These are phyloP conservation scores for Phytophthora gonapodyides DNA, from an alignment of 352 stramenopile genomes.

Conservation along the genomic window DNA sequence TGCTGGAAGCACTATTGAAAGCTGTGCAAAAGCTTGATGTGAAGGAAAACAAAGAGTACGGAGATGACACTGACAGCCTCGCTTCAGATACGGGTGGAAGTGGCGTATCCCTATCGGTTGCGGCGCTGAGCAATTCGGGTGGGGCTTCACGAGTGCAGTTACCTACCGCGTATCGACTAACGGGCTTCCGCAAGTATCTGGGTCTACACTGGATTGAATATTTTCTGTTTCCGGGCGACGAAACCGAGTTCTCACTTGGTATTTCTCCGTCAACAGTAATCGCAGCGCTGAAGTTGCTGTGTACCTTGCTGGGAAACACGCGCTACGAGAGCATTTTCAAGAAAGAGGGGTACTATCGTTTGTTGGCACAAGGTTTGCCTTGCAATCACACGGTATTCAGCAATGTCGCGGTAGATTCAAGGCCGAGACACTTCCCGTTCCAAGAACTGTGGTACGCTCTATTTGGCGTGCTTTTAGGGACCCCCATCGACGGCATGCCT, in stretches of 20 bases:
- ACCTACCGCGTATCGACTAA: slow-evolving; percentile 43
- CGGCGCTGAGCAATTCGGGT: slow-evolving; percentile 10
- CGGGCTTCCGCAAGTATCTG: slow-evolving; percentile 65
- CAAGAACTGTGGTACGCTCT: slow-evolving; percentile 74
- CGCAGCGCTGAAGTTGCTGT: slow-evolving; percentile 54
- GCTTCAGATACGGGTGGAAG: slow-evolving; percentile 5
- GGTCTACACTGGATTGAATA: slow-evolving; percentile 67
- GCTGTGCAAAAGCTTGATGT: slow-evolving; percentile 76
- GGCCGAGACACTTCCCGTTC: slow-evolving; percentile 48
- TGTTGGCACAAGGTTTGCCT: slow-evolving; percentile 64
- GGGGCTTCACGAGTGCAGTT: slow-evolving; percentile 52
- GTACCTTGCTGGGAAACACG: slow-evolving; percentile 44
- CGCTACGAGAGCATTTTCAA: slow-evolving; percentile 62
- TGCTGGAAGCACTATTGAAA: slow-evolving; percentile 68
- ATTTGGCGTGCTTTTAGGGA: slow-evolving; percentile 65
- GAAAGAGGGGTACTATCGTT: slow-evolving; percentile 71
- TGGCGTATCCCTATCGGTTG: slow-evolving; percentile 2
- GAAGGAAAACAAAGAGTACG: slow-evolving; percentile 63
- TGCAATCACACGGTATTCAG: slow-evolving; percentile 43
- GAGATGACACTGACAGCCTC: slow-evolving; percentile 30
- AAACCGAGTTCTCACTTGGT: slow-evolving; percentile 36
- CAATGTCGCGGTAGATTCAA: slow-evolving; percentile 7
- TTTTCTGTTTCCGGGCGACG: slow-evolving; percentile 55
- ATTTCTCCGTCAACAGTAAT: slow-evolving; percentile 59
- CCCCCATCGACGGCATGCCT: slow-evolving; percentile 63